Base-by-base conservation (phyloP, 2,329 filamentous ascomycete species). In the Aspergillus fischeri region DNA sequence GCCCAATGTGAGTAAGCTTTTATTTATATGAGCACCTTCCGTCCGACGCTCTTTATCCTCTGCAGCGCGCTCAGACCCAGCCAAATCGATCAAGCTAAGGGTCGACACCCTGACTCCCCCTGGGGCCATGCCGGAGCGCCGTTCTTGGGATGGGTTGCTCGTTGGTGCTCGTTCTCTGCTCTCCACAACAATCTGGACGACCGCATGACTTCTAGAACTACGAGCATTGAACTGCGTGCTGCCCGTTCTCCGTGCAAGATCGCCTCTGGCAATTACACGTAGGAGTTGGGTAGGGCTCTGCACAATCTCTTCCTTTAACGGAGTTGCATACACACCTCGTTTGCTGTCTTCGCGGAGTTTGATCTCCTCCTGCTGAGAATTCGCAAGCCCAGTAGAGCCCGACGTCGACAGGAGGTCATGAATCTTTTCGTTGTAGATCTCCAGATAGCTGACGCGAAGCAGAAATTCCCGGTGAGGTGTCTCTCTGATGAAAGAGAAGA, bases 341-440 rank as follows among this genome's bases (percentile, higher is more conserved):
- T 97, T 97, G 78, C 89, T 92, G 73, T 99, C 94, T 75, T 99
- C 94, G 21, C 94, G 88, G 55, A 99, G 79, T 75, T 99, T 97
- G 75, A 99, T 99, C 71, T 99, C 94, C 65, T 99, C 94, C 62
- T 92, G 89, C 59, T 82, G 81, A 41, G 80, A 77, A 9, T 72
- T 57, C 21, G 83, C 86, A 20, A 80, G 70, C 4, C 81, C 84
- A 44, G 73, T 75, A 27, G 81, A 82, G 1, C 83, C 81, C 1
- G 91, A 82, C 73, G 91, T 88, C 62, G 89, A 93, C 48, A 99
- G 80, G 51, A 99, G 79, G 75, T 99, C 94, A 70, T 97, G 90
- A 57, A 99, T 97, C 75, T 86, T 95, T 72, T 99, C 94, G 69
- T 99, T 99, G 78, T 99, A 99, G 60, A 99, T 99, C 77, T 99